These are phyloP conservation scores for Simplicillium aogashimaense DNA, from an alignment of 2,329 filamentous ascomycete genomes.

Conservation along the genomic window DNA sequence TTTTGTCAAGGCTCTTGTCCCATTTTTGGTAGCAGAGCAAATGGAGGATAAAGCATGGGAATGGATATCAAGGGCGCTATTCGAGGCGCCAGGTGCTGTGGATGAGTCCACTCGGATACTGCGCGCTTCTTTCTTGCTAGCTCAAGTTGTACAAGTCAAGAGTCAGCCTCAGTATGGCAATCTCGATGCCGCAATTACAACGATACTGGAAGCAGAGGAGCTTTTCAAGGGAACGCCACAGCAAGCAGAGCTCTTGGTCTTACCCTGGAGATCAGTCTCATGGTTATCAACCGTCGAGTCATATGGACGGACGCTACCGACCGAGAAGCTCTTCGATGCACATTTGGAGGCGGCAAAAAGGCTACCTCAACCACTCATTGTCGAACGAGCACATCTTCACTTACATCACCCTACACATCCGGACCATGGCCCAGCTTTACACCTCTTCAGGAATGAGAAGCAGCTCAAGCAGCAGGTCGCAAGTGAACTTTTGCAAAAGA, in stretches of 20 bases:
- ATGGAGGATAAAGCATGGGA: slow-evolving; percentile 40
- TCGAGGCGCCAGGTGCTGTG: slow-evolving; percentile 12
- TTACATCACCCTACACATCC: slow-evolving; percentile 45
- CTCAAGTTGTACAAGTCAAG: slow-evolving; percentile 31
- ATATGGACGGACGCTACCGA: slow-evolving; percentile 32
- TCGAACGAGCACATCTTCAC: slow-evolving; percentile 43
- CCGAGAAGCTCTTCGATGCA: slow-evolving; percentile 38
- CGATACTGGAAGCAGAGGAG: slow-evolving; percentile 35
- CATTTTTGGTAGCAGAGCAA: slow-evolving; percentile 42
- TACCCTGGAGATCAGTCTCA: slow-evolving; percentile 37
- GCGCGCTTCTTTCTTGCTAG: slow-evolving; percentile 23
- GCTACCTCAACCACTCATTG: slow-evolving; percentile 22
- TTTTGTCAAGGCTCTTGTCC: slow-evolving; percentile 30
- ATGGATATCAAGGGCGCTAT: slow-evolving; percentile 37
- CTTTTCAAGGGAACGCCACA: slow-evolving; percentile 25
- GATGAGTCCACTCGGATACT: slow-evolving; percentile 11
- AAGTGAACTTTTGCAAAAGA: slow-evolving; percentile 1
- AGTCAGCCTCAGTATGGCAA: slow-evolving; percentile 27
- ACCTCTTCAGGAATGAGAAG: slow-evolving; percentile 28
- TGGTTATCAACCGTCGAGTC: slow-evolving; percentile 43
- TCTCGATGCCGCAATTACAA: slow-evolving; percentile 38
- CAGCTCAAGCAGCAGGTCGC: slow-evolving; percentile 11
- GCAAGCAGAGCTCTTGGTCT: slow-evolving; percentile 25
- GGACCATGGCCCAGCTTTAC: slow-evolving; percentile 33
- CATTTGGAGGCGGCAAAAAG: slow-evolving; percentile 38